Evolutionary conservation across 495 filamentous ascomycete genomes (phyloP), one percentile per base, ranked within the genome.

Genomic region (Delitschia confertaspora): DNA sequence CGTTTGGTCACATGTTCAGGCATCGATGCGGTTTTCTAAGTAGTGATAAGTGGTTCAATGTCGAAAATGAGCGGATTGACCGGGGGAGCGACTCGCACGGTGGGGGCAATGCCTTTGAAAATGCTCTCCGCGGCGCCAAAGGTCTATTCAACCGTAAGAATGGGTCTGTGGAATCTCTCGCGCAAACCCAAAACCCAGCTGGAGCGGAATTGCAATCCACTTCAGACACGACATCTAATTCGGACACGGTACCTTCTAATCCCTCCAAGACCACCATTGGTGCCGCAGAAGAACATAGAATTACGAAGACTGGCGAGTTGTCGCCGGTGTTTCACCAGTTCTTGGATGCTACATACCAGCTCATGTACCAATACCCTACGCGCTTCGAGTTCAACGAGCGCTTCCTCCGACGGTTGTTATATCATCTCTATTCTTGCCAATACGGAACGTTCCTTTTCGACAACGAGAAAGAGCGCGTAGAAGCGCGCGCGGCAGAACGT

Each of bases 321-420:
- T 88, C 83, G n/a, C 93, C 93, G 0, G 81, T 96, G 9, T 96
- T 99, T 65, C 93, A 99, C 55, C 93, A 99, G 60, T 99, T 96
- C 62, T 78, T 99, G 7, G 93, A 99, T 56, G 85, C 86, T 14
- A 87, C 86, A 3, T 96, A 88, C 51, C 93, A 99, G 53, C 70
- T 99, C 6, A 69, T 94, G 10, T 68, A 82, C 38, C 93, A 96
- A 53, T 69, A 93, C 51, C 89, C 91, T 0, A 85, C 78, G 20
- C 76, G 91, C 1, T 99, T 99, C 57, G 89, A 99, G 57, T 99
- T 88, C 66, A 96, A 94, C 49, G 93, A 96, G 57, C 79, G 89
- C 1, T 95, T 99, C 60, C 71, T 99, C 7, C 76, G 88, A 3
- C 78, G 93, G 7, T 64, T 99, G 3, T 71, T 95, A 4, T 99